phyloP scores from a whole-genome alignment of 495 filamentous ascomycete genomes.

The Penicillium angulare region DNA sequence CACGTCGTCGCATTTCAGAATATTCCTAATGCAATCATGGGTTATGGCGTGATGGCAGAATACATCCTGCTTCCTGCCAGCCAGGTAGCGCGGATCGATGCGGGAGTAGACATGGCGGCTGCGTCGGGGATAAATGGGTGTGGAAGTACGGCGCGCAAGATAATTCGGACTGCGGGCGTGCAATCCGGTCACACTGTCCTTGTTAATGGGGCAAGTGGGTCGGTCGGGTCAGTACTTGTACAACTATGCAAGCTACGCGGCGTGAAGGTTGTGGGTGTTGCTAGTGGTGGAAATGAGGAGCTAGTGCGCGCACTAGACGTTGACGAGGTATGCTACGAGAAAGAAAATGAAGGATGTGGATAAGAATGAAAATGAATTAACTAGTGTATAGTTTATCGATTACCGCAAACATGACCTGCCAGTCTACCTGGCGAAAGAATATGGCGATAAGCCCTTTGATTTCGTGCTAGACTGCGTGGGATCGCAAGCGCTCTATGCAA shows the following conservation, averaged over 20 bases:
- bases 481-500: conserved; percentile 26
- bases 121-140: conserved; percentile 21
- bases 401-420: conserved; percentile 29
- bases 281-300: conserved; percentile 24
- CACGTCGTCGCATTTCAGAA: conserved; percentile 17
- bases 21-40: conserved; percentile 7
- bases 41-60: conserved; percentile 17
- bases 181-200: conserved; percentile 22
- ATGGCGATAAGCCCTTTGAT: conserved; percentile 31
- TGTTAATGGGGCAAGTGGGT: conserved; percentile 28
- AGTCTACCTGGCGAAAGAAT: conserved; percentile 20
- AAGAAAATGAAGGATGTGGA: background rate
- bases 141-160: conserved; percentile 24
- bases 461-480: conserved; percentile 40
- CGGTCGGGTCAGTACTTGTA: conserved; percentile 18
- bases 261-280: conserved; percentile 22
- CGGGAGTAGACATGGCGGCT: conserved; percentile 19
- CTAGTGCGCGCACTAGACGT: conserved; percentile 23
- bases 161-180: conserved; percentile 23
- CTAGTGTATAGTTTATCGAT: conserved; percentile 34
- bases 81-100: conserved; percentile 10
- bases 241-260: conserved; percentile 26
- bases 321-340: conserved; percentile 16
- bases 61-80: conserved; percentile 14
- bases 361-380: background rate